Base-by-base conservation (phyloP, 257 asterid species). In the Cordia subcordata region DNA sequence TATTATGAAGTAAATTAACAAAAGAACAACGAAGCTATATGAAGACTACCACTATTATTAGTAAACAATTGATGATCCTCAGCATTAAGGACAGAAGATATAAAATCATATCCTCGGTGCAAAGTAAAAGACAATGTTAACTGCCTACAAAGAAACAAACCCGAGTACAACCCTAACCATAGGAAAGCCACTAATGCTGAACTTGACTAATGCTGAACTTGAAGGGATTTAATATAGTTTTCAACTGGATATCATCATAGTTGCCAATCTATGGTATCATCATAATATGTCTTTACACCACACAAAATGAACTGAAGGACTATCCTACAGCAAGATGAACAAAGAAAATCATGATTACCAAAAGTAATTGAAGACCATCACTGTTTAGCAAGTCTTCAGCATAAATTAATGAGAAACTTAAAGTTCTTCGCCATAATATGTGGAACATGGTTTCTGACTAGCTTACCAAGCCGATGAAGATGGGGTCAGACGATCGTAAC, bases 401-500 rank as follows among this genome's bases (percentile, higher is more conserved):
- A 27, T 27, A 27, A 3, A 27, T 27, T 3, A 27, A 52, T 19
- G 3, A 62, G 40, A 66, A 67, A 11, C 47, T 19, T 39, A 52
- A 52, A 33, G 11, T 8, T 42, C 22, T 15, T 18, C 8, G 4
- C 9, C 21, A 46, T 52, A 22, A 37, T 10, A n/a, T 17, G 35
- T 27, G 35, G 27, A 10, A 49, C 9, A 49, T 22, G 35, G 21
- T 53, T 49, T 58, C 33, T 19, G 22, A 33, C 47, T 46, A 35
- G 39, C 71, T 65, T 86, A 88, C 99, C 86, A 80, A 82, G 77
- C 68, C 58, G 65, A 84, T 81, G 66, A 81, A 92, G 59, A 82
- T 79, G 45, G 94, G 94, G 62, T 88, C 96, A 20, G 99, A 86
- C 61, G 99, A 92, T 73, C 99, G 78, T 65, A 92, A 74, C 70